These are phyloP conservation scores for Senecio squalidus DNA, from an alignment of 140 eudicot species.

Conservation along the genomic window DNA sequence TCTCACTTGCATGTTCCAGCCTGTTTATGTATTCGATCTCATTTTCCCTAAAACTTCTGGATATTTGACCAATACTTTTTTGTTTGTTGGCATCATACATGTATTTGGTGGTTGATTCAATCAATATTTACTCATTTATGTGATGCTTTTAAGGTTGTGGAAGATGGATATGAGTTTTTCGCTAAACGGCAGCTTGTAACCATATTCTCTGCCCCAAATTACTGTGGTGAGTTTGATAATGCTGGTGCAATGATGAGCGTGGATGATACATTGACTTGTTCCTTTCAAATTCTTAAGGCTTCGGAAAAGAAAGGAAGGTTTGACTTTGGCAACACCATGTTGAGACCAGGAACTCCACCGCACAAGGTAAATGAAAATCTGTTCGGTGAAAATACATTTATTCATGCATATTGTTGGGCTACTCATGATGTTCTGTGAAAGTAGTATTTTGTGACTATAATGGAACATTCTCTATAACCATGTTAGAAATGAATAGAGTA, in stretches of 20 bases:
- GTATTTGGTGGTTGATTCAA: not conserved
- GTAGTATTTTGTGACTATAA: no score
- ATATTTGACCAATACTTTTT: no score
- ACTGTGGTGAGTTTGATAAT: slow-evolving; percentile 63
- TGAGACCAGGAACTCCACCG: slow-evolving; percentile 76
- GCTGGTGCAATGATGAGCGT: slow-evolving; percentile 70
- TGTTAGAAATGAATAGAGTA: no score
- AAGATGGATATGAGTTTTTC: slow-evolving; percentile 68
- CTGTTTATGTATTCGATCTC: no score
- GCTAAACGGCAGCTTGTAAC: slow-evolving; percentile 61
- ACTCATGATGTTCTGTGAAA: no score
- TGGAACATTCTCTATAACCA: no score
- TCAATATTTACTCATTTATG: not conserved
- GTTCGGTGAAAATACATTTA: no score
- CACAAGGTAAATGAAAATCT: slow-evolving; percentile 46
- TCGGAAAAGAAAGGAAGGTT: slow-evolving; percentile 59
- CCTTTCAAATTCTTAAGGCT: slow-evolving; percentile 63
- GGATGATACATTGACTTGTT: slow-evolving; percentile 55
- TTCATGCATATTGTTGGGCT: no score
- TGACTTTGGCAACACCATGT: slow-evolving; percentile 53
- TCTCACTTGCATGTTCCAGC: no score
- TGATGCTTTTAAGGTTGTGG: slow-evolving; percentile 47
- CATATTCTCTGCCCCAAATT: slow-evolving; percentile 63
- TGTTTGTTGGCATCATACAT: no score
- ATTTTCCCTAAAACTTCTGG: no score